Evolutionary conservation across 139 green algal species (phyloP).

Genomic region (Chlorella vulgaris): DNA sequence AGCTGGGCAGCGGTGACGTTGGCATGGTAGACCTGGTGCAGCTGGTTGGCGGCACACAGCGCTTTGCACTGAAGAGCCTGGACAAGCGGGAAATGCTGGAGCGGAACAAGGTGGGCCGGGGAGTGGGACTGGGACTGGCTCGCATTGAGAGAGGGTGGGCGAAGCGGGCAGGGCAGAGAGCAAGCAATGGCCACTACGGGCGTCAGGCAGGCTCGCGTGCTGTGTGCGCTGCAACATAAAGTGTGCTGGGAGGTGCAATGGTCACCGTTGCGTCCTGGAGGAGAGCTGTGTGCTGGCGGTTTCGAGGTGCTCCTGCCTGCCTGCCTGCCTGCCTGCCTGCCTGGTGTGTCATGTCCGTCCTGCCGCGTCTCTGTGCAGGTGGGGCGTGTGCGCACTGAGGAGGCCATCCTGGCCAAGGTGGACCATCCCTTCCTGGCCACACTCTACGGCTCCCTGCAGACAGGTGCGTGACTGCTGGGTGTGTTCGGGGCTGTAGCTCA

Average conservation of each 20-base stretch:
- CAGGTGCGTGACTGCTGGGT: slow-evolving; percentile 22
- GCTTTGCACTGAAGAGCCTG: slow-evolving; percentile 94
- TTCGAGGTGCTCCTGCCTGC: not conserved
- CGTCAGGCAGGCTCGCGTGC: not conserved
- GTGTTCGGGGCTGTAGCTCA: not conserved
- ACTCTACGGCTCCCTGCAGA: slow-evolving; percentile 93
- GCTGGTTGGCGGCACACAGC: slow-evolving; percentile 52
- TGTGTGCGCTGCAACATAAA: no score
- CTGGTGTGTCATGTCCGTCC: not conserved
- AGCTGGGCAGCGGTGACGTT: slow-evolving; percentile 91
- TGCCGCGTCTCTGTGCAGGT: slow-evolving; percentile 39
- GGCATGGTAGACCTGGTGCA: slow-evolving; percentile 94
- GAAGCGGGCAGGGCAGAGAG: no score
- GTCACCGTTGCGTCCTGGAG: no score
- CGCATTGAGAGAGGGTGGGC: no score
- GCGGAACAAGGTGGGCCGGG: slow-evolving; percentile 44
- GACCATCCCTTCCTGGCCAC: slow-evolving; percentile 98
- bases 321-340: not conserved
- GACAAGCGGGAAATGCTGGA: slow-evolving; percentile 98
- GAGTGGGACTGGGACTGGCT: not conserved
- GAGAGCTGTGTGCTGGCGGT: no score
- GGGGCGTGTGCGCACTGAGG: slow-evolving; percentile 90
- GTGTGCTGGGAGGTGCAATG: no score
- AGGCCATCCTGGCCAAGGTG: slow-evolving; percentile 80
- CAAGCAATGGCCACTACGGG: no score